These are phyloP conservation scores for Cenchrus fungigraminus DNA, from an alignment of 176 grass and related monocot genomes.

Conservation along the genomic window DNA sequence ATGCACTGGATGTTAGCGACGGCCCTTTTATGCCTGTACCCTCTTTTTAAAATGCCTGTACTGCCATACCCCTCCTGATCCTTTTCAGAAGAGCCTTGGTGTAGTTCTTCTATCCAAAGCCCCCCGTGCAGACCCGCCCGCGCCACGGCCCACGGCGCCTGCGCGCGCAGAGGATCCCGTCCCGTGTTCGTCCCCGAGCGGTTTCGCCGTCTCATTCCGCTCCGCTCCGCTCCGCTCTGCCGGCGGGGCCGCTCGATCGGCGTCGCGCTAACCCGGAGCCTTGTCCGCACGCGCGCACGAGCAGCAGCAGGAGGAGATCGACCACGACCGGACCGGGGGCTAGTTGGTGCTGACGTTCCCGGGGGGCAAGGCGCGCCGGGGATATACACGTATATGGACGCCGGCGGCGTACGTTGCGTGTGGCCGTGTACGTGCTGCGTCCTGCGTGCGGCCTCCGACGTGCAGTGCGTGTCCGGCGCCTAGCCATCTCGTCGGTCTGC, in stretches of 20 bases:
- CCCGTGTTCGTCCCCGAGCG: neutral
- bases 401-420: conserved; percentile 11
- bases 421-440: neutral
- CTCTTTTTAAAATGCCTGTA: too few species aligned
- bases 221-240: neutral
- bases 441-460: conserved; percentile 21
- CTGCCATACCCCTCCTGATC: too few species aligned
- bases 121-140: too few species aligned
- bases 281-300: conserved; percentile 9
- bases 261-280: neutral
- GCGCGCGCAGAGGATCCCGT: too few species aligned
- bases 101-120: neutral
- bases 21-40: neutral
- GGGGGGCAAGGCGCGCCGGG: neutral
- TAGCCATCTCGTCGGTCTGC: neutral
- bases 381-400: neutral
- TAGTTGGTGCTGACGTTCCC: neutral
- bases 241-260: too few species aligned
- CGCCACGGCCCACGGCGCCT: too few species aligned
- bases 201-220: neutral
- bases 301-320: neutral
- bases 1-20: neutral
- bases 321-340: neutral
- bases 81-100: neutral
- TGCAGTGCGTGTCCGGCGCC: conserved; percentile 1